Evolutionary conservation across 768 basidiomycete species (phyloP), one percentile per base, ranked within the genome.

Genomic region (Gautieria morchelliformis): DNA sequence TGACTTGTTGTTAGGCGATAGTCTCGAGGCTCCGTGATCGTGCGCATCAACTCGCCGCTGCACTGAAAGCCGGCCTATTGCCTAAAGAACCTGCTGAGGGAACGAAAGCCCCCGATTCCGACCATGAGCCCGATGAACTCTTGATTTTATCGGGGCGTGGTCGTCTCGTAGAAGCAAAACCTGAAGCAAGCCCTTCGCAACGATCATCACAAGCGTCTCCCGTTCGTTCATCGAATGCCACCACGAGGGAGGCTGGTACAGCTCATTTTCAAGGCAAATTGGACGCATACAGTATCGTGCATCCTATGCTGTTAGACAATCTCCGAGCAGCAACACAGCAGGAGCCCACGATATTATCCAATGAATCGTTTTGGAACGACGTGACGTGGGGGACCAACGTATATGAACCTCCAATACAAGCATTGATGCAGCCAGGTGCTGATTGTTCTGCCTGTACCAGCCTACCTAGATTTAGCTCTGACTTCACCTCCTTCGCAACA

Each of bases 21-120:
- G 55, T 56, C 10, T 56, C 55, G 5, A 56, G 47, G 19, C 32
- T 56, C 45, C 42, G 55, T 33, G 55, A 56, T 27, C 55, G 55
- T 35, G 55, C 55, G 27, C 44, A 56, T 47, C 55, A 56, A 41
- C 14, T 56, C 42, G 46, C 55, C 17, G 30, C 55, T 33, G 32
- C 32, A 1, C 30, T 56, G 11, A 39, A 56, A 47, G 22, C 55
- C 20, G 55, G 55, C n/a, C 11, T 47, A 33, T 22, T 30, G 24
- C 55, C 55, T 10, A 10, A 41, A 7, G 55, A 56, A 14, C 35
- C 45, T 56, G n/a, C 42, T 11, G 8, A 32, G 14, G 44, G 40
- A 24, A 33, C n/a, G 27, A 33, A 56, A 11, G 40, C 1, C 37
- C 27, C 30, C 20, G 37, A 46, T n/a, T 30, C 30, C 15, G 53